Conservation (phyloP, 305 asterid genomes). For the Lippia alba region DNA sequence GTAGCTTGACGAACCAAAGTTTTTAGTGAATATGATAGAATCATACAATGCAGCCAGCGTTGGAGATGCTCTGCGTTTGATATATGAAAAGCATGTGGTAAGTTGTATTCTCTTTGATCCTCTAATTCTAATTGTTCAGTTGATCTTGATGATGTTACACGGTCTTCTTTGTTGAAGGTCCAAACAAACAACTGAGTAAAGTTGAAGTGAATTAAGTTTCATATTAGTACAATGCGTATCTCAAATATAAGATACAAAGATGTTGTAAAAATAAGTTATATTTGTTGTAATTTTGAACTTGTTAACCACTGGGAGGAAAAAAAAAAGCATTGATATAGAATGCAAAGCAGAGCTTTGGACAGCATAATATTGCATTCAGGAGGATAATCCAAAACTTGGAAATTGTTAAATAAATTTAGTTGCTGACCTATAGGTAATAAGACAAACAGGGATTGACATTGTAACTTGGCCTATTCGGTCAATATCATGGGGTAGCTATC, state of each 20-base stretch:
- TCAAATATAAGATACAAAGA: not conserved
- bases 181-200: not conserved
- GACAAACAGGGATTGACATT: not conserved
- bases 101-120: slow-evolving; percentile 29
- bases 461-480: slow-evolving; percentile 7
- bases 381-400: not conserved
- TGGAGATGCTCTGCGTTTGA: slow-evolving; percentile 91
- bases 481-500: slow-evolving; percentile 4
- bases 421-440: not conserved
- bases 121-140: not conserved
- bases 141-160: not conserved
- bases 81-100: slow-evolving; percentile 91
- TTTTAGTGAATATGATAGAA: slow-evolving; percentile 75
- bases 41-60: slow-evolving; percentile 82
- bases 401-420: slow-evolving; percentile 2
- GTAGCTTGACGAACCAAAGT: slow-evolving; percentile 78
- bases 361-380: not conserved
- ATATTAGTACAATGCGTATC: not conserved
- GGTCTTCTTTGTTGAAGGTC: not conserved
- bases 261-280: not conserved
- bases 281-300: not conserved
- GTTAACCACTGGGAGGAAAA: not conserved
- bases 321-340: not conserved
- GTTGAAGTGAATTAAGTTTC: not conserved
- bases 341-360: not conserved